Conservation (phyloP, 225 moss, liverwort and hornwort species). For the Pseudisothecium myosuroides region DNA sequence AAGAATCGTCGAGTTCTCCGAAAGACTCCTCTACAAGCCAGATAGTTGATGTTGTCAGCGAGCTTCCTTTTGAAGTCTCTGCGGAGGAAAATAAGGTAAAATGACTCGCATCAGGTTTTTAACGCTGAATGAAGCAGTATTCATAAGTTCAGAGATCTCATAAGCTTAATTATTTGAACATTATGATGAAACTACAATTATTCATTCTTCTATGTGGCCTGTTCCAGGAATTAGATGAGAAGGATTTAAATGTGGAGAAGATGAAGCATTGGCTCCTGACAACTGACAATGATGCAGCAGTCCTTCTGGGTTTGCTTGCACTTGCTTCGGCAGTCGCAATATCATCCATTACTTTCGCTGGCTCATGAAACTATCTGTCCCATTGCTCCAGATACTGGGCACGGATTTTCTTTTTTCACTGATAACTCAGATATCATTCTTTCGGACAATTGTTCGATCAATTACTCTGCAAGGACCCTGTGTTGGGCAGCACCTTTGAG, state of each 20-base stretch:
- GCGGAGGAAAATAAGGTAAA: slow-evolving; percentile 12
- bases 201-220: neutral
- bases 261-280: neutral
- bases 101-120: neutral
- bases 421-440: neutral
- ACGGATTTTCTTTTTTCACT: neutral
- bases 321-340: slow-evolving; percentile 49
- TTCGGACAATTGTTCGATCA: neutral
- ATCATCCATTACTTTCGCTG: slow-evolving; percentile 47
- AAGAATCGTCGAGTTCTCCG: neutral
- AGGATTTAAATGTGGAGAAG: neutral
- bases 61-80: neutral
- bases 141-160: neutral
- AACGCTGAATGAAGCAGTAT: neutral
- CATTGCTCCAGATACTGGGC: neutral
- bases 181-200: neutral
- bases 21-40: neutral
- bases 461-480: neutral
- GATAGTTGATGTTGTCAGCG: neutral
- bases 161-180: neutral
- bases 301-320: slow-evolving; percentile 46
- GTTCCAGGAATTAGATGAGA: slow-evolving; percentile 11
- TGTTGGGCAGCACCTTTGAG: neutral
- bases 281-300: slow-evolving; percentile 22
- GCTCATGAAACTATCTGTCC: slow-evolving; percentile 1